Evolutionary conservation across 2,329 filamentous ascomycete species (phyloP), one percentile per base, ranked within the genome.

Genomic region (Ampelomyces quisqualis): DNA sequence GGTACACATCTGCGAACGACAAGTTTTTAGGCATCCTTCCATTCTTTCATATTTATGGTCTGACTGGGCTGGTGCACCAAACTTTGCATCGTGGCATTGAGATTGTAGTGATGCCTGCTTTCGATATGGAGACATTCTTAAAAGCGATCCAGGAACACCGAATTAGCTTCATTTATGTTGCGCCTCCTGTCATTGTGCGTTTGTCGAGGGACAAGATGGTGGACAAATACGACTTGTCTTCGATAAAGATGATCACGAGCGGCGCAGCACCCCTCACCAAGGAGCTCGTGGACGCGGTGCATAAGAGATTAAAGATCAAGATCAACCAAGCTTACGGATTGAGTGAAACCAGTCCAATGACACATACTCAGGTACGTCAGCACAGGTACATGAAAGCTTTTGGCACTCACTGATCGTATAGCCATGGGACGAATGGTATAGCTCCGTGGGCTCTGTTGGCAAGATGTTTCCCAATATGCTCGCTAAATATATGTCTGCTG

Each of bases 1-100:
- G 26, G 86, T 88, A 79, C 73, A 95, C 39, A 2, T 43, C 47
- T 7, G 18, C 24, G 0, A 26, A 37, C 1, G 90, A 95, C 64
- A 81, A 78, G 40, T 74, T 91, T 26, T 68, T 95, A 4, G 87
- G 86, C 2, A 84, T 94, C 40, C 70, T 95, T 3, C 90, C 90
- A 0, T 93, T 95, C 65, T 95, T 89, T 70, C 90, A 95, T 65
- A 90, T 95, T 48, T 95, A 94, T 61, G 88, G 77, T 81, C 78
- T 94, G 13, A 86, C 81, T 7, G 84, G 79, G 51, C 77, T 89
- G 23, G 74, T 94, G 17, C 81, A 91, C 46, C 76, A 82, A 58
- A 72, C 80, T 15, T 70, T 89, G 9, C 81, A 82, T 63, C 72
- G 73, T n/a, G 88, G 88, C 6, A 74, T 83, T 40, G 75, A 81